Percentiles rank a stretch among this genome's conserved stretches.
phyloP scores from a whole-genome alignment of 139 green algal species.

The Chlamydomonas incerta region DNA sequence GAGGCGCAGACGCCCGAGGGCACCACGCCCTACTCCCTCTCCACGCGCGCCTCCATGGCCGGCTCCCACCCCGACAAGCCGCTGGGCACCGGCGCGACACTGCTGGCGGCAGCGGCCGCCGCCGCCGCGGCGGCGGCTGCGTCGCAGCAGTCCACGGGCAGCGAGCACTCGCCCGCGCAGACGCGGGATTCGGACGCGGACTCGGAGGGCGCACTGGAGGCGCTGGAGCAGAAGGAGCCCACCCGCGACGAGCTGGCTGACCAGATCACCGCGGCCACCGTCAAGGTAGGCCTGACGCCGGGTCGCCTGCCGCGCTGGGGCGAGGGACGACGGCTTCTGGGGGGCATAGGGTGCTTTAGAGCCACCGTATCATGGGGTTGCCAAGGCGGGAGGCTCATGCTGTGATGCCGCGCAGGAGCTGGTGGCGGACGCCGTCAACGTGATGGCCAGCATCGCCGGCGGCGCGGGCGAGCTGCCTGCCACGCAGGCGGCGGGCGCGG shows the following conservation, averaged over 20 bases:
- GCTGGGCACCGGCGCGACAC: not conserved
- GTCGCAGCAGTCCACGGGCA: not conserved
- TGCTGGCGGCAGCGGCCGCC: not conserved
- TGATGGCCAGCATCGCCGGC: not conserved
- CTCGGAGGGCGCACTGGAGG: not conserved
- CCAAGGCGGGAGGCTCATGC: too few species aligned
- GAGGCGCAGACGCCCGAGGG: not conserved
- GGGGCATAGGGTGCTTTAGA: not conserved
- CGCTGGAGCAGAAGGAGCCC: not conserved
- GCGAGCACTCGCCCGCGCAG: not conserved
- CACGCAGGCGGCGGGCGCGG: not conserved
- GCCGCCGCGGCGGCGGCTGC: not conserved
- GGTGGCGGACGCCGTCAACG: slow-evolving; percentile 20
- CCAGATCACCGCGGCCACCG: slow-evolving; percentile 14
- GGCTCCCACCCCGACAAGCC: not conserved
- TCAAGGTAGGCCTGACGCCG: not conserved
- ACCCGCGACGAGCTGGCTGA: slow-evolving; percentile 1
- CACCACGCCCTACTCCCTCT: not conserved
- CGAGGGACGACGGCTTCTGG: too few species aligned
- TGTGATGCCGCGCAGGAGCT: slow-evolving; percentile 25
- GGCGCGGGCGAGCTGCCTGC: not conserved
- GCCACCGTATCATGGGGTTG: too few species aligned
- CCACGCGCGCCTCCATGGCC: not conserved
- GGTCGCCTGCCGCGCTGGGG: too few species aligned
- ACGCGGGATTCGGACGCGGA: too few species aligned